These are phyloP conservation scores for Fraxinus albicans DNA, from an alignment of 305 asterid genomes.

Conservation along the genomic window DNA sequence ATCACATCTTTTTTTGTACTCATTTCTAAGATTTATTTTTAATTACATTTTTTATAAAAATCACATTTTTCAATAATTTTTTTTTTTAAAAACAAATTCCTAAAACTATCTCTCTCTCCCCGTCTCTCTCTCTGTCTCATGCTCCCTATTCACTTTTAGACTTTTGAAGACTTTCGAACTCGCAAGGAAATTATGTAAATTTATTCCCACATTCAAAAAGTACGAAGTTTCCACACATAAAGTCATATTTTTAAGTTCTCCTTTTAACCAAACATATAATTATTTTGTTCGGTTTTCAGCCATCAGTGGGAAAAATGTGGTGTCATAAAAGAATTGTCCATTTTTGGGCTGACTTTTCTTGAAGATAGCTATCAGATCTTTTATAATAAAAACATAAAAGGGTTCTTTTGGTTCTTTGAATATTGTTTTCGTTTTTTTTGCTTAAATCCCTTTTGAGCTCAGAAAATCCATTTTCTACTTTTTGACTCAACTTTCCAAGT, in stretches of 20 bases:
- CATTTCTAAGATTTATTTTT: no score
- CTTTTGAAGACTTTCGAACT: not conserved
- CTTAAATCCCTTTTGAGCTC: slow-evolving; percentile 22
- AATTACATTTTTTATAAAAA: no score
- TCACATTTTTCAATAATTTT: no score
- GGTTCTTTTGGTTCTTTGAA: slow-evolving; percentile 6
- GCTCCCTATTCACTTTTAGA: no score
- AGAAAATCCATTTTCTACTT: slow-evolving; percentile 19
- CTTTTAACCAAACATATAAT: not conserved
- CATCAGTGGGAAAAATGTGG: slow-evolving; percentile 9
- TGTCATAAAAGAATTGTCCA: slow-evolving; percentile 18
- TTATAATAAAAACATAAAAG: slow-evolving; percentile 24
- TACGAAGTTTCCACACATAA: not conserved
- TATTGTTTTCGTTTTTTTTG: slow-evolving; percentile 31
- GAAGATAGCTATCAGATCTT: not conserved
- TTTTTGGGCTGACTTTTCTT: slow-evolving; percentile 25
- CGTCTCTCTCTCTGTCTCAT: no score
- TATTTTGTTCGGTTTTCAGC: not conserved
- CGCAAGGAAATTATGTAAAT: not conserved
- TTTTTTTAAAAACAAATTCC: not conserved
- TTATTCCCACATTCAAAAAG: not conserved
- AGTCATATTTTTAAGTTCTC: not conserved
- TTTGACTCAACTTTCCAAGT: slow-evolving; percentile 30
- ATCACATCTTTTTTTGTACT: no score
- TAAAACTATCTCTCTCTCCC: no score